Evolutionary conservation across 169 alveolate species (phyloP).

Genomic region (Besnoitia besnoiti): DNA sequence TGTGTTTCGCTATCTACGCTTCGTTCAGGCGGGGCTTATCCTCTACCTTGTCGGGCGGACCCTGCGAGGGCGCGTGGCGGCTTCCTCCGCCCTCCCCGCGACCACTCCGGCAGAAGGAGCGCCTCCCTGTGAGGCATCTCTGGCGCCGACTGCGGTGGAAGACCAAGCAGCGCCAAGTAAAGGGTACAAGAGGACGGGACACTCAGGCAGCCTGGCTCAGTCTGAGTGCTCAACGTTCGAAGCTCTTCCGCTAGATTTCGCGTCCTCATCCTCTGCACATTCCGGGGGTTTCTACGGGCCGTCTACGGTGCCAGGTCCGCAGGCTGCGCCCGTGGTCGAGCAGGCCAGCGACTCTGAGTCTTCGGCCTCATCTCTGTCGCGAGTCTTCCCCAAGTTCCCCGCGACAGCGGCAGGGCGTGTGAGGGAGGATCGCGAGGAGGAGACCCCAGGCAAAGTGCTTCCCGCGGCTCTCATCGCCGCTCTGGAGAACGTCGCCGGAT

Average conservation of each 20-base stretch:
- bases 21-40: background rate
- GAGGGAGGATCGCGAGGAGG: background rate
- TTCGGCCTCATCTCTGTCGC: background rate
- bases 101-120: background rate
- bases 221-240: background rate
- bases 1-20: too few species aligned
- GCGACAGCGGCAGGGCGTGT: background rate
- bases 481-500: background rate
- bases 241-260: background rate
- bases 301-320: background rate
- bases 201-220: background rate
- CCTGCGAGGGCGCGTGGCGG: background rate
- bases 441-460: background rate
- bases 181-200: too few species aligned
- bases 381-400: background rate
- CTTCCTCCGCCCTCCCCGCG: background rate
- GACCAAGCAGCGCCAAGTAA: too few species aligned
- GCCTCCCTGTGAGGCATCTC: too few species aligned
- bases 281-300: background rate
- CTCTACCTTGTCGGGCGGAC: background rate
- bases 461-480: background rate
- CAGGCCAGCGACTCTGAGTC: background rate
- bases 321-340: background rate
- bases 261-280: background rate
- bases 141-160: too few species aligned